Conservation (phyloP, 257 asterid genomes). For the Solanum tarijense region DNA sequence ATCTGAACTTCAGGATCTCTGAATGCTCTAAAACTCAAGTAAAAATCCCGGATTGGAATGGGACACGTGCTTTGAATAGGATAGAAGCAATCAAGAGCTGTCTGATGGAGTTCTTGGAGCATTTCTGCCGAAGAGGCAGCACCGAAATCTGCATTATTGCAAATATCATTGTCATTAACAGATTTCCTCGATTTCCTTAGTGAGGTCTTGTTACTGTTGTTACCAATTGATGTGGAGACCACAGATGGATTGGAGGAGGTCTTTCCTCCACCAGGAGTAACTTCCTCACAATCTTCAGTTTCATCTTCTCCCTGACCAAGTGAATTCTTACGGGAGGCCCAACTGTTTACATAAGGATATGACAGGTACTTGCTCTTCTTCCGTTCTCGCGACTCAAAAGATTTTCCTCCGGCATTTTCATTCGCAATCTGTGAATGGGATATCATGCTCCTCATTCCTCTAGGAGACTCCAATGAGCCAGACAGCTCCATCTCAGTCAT, state of each 20-base stretch:
- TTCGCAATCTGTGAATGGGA: background rate
- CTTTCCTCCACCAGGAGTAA: conserved; percentile 5
- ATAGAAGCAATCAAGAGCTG: conserved; percentile 32
- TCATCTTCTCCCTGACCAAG: conserved; percentile 19
- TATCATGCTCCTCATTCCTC: background rate
- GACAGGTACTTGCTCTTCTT: conserved; percentile 83
- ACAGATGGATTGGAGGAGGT: background rate
- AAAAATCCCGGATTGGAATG: conserved; percentile 33
- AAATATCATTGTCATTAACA: conserved; percentile 1
- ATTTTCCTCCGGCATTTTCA: background rate
- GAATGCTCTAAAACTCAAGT: conserved; percentile 48
- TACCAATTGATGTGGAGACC: conserved; percentile 7
- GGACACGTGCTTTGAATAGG: conserved; percentile 26
- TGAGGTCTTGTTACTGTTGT: background rate
- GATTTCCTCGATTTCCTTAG: conserved; percentile 20
- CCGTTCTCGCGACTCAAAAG: conserved; percentile 41
- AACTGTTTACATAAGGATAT: conserved; percentile 47
- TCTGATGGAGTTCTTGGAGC: conserved; percentile 38
- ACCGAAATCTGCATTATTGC: conserved; percentile 18
- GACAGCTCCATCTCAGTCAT: background rate
- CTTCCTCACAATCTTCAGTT: conserved; percentile 12
- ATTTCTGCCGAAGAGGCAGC: conserved; percentile 37
- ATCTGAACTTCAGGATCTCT: conserved; percentile 7
- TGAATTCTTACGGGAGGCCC: conserved; percentile 3
- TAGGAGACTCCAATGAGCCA: background rate